A percentile compares a stretch with the other conserved stretches of the same genome.
phyloP scores from a whole-genome alignment of 108 stramenopile species.

The Phaeodactylum tricornutum region DNA sequence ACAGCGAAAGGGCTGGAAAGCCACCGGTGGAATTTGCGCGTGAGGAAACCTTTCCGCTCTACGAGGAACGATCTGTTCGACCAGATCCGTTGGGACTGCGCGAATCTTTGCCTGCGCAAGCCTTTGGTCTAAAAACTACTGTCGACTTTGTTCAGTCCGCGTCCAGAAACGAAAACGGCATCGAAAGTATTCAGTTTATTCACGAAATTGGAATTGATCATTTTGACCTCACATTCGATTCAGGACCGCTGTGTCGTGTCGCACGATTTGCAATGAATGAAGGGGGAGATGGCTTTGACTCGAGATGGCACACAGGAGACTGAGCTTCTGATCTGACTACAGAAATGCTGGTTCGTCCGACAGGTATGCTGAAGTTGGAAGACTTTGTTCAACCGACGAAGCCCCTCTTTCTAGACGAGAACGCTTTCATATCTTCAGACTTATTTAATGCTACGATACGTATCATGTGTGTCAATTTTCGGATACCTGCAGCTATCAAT shows the following conservation, averaged over 20 bases:
- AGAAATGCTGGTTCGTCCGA: slow-evolving; percentile 36
- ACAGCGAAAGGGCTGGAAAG: slow-evolving; percentile 8
- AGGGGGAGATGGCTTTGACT: slow-evolving; percentile 34
- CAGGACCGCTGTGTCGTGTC: slow-evolving; percentile 24
- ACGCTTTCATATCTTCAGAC: slow-evolving; percentile 52
- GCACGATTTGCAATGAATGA: slow-evolving; percentile 21
- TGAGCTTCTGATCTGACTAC: slow-evolving; percentile 35
- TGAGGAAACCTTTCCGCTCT: slow-evolving; percentile 61
- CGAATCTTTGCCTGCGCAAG: slow-evolving; percentile 40
- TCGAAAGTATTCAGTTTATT: slow-evolving; percentile 15
- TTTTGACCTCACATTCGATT: slow-evolving; percentile 44
- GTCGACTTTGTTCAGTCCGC: slow-evolving; percentile 22
- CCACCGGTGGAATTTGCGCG: slow-evolving; percentile 14
- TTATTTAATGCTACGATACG: slow-evolving; percentile 49
- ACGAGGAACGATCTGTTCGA: slow-evolving; percentile 51
- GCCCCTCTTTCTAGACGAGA: slow-evolving; percentile 34
- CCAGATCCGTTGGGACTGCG: slow-evolving; percentile 36
- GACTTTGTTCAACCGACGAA: slow-evolving; percentile 42
- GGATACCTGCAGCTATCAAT: slow-evolving; percentile 38
- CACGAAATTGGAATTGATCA: slow-evolving; percentile 56
- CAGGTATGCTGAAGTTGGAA: slow-evolving; percentile 19
- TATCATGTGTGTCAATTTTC: slow-evolving; percentile 25
- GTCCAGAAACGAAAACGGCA: too few species aligned
- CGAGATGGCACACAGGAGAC: slow-evolving; percentile 57
- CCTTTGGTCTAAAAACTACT: slow-evolving; percentile 55